Conservation (phyloP, 225 moss, liverwort and hornwort genomes). For the Polytrichum commune region DNA sequence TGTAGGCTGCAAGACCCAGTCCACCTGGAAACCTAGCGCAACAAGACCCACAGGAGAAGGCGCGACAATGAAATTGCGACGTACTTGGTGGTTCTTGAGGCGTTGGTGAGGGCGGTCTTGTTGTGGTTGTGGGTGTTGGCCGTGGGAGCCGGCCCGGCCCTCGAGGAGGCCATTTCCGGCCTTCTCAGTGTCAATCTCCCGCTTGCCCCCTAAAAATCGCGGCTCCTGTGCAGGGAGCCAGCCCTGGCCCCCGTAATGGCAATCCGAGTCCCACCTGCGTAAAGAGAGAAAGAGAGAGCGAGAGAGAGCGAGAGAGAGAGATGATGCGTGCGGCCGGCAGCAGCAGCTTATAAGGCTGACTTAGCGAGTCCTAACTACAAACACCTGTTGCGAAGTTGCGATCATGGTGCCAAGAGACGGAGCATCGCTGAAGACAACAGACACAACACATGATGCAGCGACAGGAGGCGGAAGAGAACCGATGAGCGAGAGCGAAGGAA, state of each 20-base stretch:
- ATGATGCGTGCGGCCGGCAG: no score
- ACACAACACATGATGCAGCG: no score
- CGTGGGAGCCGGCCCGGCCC: constrained; percentile 58
- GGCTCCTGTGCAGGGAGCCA: constrained; percentile 17
- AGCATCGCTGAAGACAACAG: not conserved
- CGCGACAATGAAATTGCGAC: not conserved
- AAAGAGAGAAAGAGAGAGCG: no score
- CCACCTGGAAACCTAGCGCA: no score
- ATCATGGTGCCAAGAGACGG: not conserved
- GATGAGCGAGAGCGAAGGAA: not conserved
- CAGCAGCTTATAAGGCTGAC: no score
- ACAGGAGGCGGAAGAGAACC: no score
- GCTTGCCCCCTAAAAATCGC: constrained; percentile 13
- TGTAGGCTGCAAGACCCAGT: no score
- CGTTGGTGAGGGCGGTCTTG: constrained; percentile 38
- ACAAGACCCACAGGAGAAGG: not conserved
- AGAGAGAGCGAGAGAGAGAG: no score
- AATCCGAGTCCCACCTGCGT: not conserved
- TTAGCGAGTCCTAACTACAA: no score
- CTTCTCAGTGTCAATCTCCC: constrained; percentile 4
- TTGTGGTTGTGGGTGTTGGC: constrained; percentile 15
- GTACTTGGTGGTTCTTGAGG: constrained; percentile 32
- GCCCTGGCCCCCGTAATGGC: constrained; percentile 2
- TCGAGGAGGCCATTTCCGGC: constrained; percentile 63
- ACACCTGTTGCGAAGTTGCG: not conserved